Conservation (phyloP, 257 asterid species). For the Petrea volubilis region DNA sequence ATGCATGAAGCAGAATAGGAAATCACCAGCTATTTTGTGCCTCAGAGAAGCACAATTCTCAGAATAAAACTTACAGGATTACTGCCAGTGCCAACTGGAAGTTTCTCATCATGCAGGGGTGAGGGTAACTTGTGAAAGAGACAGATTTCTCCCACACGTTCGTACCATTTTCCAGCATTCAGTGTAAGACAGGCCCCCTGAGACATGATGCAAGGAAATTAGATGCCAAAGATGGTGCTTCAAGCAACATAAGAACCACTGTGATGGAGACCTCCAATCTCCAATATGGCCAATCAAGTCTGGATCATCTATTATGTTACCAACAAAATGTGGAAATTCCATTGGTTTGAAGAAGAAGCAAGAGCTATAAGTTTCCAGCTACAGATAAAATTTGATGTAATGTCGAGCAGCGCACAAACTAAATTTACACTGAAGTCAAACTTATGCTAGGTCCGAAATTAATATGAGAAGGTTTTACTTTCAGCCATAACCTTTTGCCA, state of each 20-base stretch:
- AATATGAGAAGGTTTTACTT: slow-evolving; percentile 15
- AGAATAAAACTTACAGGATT: slow-evolving; percentile 79
- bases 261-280: slow-evolving; percentile 13
- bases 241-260: slow-evolving; percentile 17
- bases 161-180: slow-evolving; percentile 80
- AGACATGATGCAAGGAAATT: slow-evolving; percentile 27
- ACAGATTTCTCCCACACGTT: slow-evolving; percentile 68
- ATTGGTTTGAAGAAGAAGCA: background rate
- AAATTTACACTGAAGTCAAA: slow-evolving; percentile 7
- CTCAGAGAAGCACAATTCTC: background rate
- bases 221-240: slow-evolving; percentile 20
- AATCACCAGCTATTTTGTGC: background rate
- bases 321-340: slow-evolving; percentile 18
- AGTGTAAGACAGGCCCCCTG: slow-evolving; percentile 97
- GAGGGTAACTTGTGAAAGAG: slow-evolving; percentile 62
- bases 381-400: slow-evolving; percentile 14
- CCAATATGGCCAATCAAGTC: slow-evolving; percentile 5
- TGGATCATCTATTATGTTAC: slow-evolving; percentile 5
- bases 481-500: slow-evolving; percentile 1
- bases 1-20: slow-evolving; percentile 12
- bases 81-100: slow-evolving; percentile 98
- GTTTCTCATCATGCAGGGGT: slow-evolving; percentile 79
- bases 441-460: background rate
- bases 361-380: slow-evolving; percentile 6
- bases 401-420: background rate